Evolutionary conservation across 2,329 filamentous ascomycete species (phyloP).

Genomic region (Chrysoporthe puriensis): DNA sequence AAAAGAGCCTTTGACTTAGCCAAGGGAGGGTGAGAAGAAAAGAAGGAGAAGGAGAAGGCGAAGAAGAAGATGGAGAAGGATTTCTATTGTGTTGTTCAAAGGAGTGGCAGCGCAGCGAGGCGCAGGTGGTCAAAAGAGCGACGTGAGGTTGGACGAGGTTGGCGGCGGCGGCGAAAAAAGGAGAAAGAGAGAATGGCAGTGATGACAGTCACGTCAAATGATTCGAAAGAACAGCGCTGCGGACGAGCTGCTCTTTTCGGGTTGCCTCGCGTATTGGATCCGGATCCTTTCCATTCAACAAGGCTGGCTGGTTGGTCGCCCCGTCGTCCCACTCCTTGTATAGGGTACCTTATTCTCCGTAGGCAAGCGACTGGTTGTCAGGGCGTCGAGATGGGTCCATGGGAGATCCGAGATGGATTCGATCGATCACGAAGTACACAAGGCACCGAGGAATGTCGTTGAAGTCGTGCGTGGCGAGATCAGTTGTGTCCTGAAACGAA

Average conservation of each 20-base stretch:
- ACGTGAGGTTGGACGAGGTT: slow-evolving; percentile 9
- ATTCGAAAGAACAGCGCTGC: not conserved
- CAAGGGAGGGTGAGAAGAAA: not conserved
- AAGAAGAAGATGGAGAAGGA: not conserved
- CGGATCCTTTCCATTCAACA: slow-evolving; percentile 3
- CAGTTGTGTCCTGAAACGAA: not conserved
- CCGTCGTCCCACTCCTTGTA: slow-evolving; percentile 11
- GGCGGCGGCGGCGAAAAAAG: slow-evolving; percentile 9
- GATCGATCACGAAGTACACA: not conserved
- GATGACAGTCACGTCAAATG: slow-evolving; percentile 2
- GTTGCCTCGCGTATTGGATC: slow-evolving; percentile 3
- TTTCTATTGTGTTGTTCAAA: slow-evolving; percentile 4
- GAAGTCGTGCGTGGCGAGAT: not conserved
- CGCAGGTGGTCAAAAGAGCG: slow-evolving; percentile 15
- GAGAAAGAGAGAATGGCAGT: not conserved
- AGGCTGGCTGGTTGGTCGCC: slow-evolving; percentile 18
- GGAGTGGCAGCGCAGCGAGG: slow-evolving; percentile 20
- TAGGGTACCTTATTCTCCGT: slow-evolving; percentile 7
- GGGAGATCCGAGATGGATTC: not conserved
- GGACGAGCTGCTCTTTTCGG: slow-evolving; percentile 8
- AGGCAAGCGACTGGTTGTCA: slow-evolving; percentile 7
- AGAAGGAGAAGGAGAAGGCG: not conserved
- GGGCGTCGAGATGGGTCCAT: slow-evolving; percentile 3
- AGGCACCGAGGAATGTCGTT: not conserved
- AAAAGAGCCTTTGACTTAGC: not conserved